Base-by-base conservation (phyloP, 2,329 filamentous ascomycete genomes). In the Fusarium compactum region DNA sequence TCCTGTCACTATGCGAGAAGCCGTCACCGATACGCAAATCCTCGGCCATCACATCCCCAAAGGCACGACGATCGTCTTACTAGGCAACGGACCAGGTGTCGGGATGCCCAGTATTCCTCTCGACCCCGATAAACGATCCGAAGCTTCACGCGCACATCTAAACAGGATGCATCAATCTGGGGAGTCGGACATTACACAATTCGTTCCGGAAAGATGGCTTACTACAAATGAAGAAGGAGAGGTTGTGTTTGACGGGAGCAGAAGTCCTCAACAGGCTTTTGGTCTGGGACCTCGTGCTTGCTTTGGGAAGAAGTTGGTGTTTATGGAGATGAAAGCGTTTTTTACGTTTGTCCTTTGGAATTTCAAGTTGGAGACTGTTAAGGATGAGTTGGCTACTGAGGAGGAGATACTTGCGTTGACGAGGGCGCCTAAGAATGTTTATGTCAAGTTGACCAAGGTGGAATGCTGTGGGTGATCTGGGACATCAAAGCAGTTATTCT, bases 191-290 rank as follows among this genome's bases (percentile, higher is more conserved):
- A 66, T 60, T 48, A 69, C 30, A 34, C 45, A 62, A 1, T 83
- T 82, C 46, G 54, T 72, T 24, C 80, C 81, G 0, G 80, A 83
- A 59, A 67, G 80, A 7, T 82, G 81, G 81, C 72, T 82, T 1
- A 58, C 52, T 46, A 74, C 58, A 1, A 14, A 38, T 0, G 70
- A 58, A 25, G 27, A 56, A 3, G 20, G 64, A 5, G 53, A 69
- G 12, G 67, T 29, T 1, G 46, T 54, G 5, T 74, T 74, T 63
- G 65, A 74, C 11, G 38, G 40, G 1, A 61, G 62, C 1, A 55
- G 55, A 41, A 59, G 72, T 5, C 72, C 72, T 0, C 25, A 63
- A 4, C 65, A 71, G 27, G 65, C 48, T 6, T 74, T 74, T 43
- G 72, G 72, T 5, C 15, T 71, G 4, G 72, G 72, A 0, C 67